Conservation (phyloP, 2,329 filamentous ascomycete genomes). For the Aspergillus novoparasiticus region DNA sequence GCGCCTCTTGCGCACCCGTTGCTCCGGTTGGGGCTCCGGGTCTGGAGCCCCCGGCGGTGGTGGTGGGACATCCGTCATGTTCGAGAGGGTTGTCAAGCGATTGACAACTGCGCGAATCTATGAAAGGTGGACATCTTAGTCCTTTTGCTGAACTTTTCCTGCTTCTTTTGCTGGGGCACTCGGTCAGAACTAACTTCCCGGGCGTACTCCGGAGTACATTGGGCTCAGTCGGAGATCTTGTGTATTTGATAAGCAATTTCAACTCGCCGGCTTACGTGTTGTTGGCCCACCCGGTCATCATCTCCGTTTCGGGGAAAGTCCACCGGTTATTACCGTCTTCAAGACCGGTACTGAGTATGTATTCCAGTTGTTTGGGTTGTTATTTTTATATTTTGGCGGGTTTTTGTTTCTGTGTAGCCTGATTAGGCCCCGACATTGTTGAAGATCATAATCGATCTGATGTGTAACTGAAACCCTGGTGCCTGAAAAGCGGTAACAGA, state of each 20-base stretch:
- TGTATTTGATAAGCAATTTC: constrained; percentile 8
- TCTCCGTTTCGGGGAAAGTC: constrained; percentile 3
- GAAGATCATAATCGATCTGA: too few relatives aligned
- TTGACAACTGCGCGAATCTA: background rate
- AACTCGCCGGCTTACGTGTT: constrained; percentile 18
- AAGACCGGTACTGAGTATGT: too few relatives aligned
- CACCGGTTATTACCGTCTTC: too few relatives aligned
- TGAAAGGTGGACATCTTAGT: background rate
- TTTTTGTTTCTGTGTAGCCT: too few relatives aligned
- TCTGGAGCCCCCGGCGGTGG: constrained; percentile 11
- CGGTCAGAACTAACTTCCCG: background rate
- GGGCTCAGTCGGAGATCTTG: background rate
- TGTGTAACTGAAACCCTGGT: too few relatives aligned
- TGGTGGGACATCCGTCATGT: constrained; percentile 18
- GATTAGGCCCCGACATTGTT: too few relatives aligned
- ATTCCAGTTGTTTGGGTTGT: too few relatives aligned
- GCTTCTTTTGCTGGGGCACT: background rate
- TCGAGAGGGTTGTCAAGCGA: background rate
- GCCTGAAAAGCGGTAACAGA: too few relatives aligned
- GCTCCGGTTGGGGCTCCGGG: constrained; percentile 14
- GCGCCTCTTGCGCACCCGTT: constrained; percentile 40
- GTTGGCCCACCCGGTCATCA: constrained; percentile 14
- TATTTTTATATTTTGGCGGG: too few relatives aligned
- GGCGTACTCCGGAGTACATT: background rate
- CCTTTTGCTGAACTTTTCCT: background rate